Evolutionary conservation across 73 alveolate species (phyloP).

Genomic region (Blepharisma japonicum): DNA sequence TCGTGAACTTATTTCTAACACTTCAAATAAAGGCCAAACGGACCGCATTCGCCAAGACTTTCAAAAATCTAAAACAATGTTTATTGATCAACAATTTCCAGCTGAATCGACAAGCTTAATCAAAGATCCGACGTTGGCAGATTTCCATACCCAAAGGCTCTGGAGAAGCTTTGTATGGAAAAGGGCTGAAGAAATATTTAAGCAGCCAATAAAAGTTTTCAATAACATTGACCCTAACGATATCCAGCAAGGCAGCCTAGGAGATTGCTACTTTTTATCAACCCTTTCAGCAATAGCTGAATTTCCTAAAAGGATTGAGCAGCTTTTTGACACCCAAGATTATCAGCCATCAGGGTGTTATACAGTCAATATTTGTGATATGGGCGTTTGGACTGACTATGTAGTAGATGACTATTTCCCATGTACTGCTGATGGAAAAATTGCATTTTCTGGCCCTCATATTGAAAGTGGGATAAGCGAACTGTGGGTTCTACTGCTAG

Average conservation of each 20-base stretch:
- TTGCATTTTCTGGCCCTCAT: conserved; percentile 66
- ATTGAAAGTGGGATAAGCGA: conserved; percentile 74
- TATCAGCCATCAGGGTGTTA: conserved; percentile 66
- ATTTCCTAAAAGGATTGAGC: conserved; percentile 60
- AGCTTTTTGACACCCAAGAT: conserved; percentile 67
- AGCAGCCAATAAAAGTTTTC: conserved; percentile 30
- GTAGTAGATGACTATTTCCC: conserved; percentile 85
- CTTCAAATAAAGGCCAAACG: conserved; percentile 21
- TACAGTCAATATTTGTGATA: conserved; percentile 69
- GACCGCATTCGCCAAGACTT: background rate
- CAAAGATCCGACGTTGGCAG: background rate
- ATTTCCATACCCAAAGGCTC: background rate
- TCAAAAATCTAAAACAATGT: background rate
- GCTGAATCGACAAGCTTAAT: background rate
- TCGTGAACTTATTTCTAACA: conserved; percentile 15
- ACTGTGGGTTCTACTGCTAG: conserved; percentile 77
- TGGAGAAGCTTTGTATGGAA: conserved; percentile 9
- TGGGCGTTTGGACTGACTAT: conserved; percentile 69
- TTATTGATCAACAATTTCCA: conserved; percentile 12
- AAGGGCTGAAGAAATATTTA: background rate
- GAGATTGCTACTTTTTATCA: conserved; percentile 93
- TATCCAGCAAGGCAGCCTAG: conserved; percentile 87
- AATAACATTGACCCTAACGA: conserved; percentile 65
- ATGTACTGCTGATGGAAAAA: conserved; percentile 59
- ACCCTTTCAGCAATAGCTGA: conserved; percentile 82